Conservation (phyloP, 164 flowering plant genomes). For the Liquidambar formosana region DNA sequence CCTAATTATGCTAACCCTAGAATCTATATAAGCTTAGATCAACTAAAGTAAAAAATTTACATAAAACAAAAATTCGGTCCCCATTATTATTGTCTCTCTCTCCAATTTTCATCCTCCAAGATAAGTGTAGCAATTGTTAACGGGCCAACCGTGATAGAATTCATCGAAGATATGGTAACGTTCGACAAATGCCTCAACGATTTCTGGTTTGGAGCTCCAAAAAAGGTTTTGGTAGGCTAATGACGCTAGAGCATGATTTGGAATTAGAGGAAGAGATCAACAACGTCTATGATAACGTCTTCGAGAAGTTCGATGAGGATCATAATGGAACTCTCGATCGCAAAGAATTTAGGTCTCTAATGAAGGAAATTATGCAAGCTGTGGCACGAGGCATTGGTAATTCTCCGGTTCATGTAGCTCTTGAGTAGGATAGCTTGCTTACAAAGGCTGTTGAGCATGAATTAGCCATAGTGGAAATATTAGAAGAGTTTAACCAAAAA, state of each 20-base stretch:
- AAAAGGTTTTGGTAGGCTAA: constrained; percentile 26
- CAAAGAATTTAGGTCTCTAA: constrained; percentile 35
- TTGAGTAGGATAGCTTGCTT: constrained; percentile 51
- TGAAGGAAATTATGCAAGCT: constrained; percentile 57
- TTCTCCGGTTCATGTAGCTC: constrained; percentile 45
- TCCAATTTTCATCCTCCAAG: neutral
- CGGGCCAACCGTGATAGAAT: constrained; percentile 35
- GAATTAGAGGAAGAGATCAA: constrained; percentile 30
- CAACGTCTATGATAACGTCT: constrained; percentile 25
- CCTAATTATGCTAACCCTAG: neutral
- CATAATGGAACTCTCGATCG: constrained; percentile 38
- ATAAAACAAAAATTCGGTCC: neutral
- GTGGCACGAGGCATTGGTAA: constrained; percentile 57
- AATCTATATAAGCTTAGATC: neutral
- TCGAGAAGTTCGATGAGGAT: constrained; percentile 47
- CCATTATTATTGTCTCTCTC: neutral
- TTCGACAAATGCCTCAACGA: constrained; percentile 42
- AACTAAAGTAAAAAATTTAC: neutral
- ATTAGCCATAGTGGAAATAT: neutral
- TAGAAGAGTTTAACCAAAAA: too few species aligned
- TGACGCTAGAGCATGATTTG: constrained; percentile 23
- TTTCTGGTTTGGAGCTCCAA: constrained; percentile 40
- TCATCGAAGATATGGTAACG: constrained; percentile 39
- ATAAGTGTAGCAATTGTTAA: constrained; percentile 48
- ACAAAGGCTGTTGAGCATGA: constrained; percentile 57